Conservation (phyloP, 2,329 filamentous ascomycete genomes). For the Pseudocercospora fuligena region DNA sequence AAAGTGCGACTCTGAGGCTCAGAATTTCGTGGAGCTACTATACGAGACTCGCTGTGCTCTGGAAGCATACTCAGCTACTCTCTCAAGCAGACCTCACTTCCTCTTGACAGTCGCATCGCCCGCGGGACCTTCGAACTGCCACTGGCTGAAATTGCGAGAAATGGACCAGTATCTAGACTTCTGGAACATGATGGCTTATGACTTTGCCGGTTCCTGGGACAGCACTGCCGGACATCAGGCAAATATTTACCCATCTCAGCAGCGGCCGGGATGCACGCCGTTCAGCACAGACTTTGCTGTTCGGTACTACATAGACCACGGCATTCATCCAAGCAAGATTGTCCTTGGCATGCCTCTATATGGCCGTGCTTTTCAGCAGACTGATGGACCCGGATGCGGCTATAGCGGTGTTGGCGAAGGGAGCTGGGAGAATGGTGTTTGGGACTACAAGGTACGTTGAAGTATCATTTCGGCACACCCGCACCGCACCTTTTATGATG, state of each 20-base stretch:
- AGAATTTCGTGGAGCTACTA: slow-evolving; percentile 48
- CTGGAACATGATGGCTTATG: slow-evolving; percentile 58
- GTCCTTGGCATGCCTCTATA: slow-evolving; percentile 93
- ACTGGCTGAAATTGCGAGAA: slow-evolving; percentile 46
- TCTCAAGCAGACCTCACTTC: slow-evolving; percentile 46
- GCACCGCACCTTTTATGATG: slow-evolving; percentile 55
- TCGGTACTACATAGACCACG: slow-evolving; percentile 66
- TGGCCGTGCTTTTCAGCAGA: slow-evolving; percentile 81
- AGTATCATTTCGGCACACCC: not conserved
- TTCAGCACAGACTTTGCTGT: slow-evolving; percentile 78
- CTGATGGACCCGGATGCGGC: slow-evolving; percentile 71
- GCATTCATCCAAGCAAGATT: slow-evolving; percentile 71
- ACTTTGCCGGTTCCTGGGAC: slow-evolving; percentile 79
- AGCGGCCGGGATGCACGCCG: slow-evolving; percentile 69
- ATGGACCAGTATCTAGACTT: slow-evolving; percentile 53
- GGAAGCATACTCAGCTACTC: slow-evolving; percentile 45
- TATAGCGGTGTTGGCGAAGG: slow-evolving; percentile 78
- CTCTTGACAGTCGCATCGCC: slow-evolving; percentile 52
- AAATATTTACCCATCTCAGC: slow-evolving; percentile 69
- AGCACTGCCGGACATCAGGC: slow-evolving; percentile 73
- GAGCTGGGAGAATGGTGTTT: slow-evolving; percentile 82
- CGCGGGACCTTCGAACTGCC: slow-evolving; percentile 49
- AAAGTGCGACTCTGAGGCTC: slow-evolving; percentile 45
- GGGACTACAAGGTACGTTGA: slow-evolving; percentile 73
- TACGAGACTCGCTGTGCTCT: slow-evolving; percentile 45